Conservation (phyloP, 257 asterid species). For the Fraxinus anomala region DNA sequence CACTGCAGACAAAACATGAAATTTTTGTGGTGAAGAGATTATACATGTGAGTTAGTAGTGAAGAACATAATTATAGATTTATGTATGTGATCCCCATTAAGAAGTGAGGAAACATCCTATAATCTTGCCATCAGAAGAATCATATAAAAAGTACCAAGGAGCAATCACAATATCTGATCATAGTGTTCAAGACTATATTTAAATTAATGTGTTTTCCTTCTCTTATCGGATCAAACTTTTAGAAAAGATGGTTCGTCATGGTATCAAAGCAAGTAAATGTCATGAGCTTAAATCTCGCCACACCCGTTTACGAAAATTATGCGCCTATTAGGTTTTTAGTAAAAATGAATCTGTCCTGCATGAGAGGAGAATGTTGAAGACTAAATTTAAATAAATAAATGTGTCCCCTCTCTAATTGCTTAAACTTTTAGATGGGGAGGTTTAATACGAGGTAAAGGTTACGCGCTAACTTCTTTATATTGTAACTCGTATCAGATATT, state of each 20-base stretch:
- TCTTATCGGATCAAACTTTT: too few species aligned
- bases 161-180: neutral
- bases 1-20: neutral
- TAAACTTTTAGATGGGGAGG: neutral
- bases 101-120: neutral
- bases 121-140: neutral
- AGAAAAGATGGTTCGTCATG: neutral
- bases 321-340: neutral
- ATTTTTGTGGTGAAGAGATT: neutral
- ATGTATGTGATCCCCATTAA: neutral
- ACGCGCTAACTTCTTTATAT: neutral
- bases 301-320: neutral
- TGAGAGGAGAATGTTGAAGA: neutral
- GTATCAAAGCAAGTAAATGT: too few species aligned
- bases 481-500: neutral
- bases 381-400: neutral
- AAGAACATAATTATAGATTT: neutral
- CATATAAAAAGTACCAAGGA: neutral
- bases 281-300: neutral
- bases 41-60: neutral
- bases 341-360: neutral
- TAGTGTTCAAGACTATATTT: neutral
- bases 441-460: neutral
- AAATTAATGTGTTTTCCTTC: neutral
- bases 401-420: neutral